Evolutionary conservation across 2,329 filamentous ascomycete species (phyloP), one percentile per base, ranked within the genome.

Genomic region (Cladobotryum protrusum): DNA sequence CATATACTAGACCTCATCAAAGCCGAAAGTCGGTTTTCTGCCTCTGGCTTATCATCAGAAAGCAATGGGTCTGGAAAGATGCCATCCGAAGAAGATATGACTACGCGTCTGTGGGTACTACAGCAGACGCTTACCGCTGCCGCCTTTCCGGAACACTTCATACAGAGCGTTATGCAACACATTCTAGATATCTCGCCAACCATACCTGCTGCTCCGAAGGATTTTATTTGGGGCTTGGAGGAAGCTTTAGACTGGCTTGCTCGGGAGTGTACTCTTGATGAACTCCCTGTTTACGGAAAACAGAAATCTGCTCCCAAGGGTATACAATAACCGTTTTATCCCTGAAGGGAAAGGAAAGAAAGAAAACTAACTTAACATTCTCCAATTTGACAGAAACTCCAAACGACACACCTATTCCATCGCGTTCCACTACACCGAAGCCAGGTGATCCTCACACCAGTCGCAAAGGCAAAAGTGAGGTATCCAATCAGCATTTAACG

Each of bases 231-330:
- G 87, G 90, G 91, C 9, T 71, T 97, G 34, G 86, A 95, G 54
- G 91, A 96, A 67, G 83, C 87, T 20, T 67, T 99, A 17, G 89
- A 96, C 59, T 96, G 90, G 89, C 77, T 97, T 48, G 88, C 89
- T n/a, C 74, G 88, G 56, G 81, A 93, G 63, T 88, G 85, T 59
- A 71, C 77, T 13, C 71, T 76, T 54, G 78, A 83, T 1, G 85
- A 91, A 58, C 74, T 92, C 34, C 86, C 86, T 5, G 76, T 82
- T 43, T 95, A 93, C 64, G 82, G 86, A 36, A 57, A 59, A 54
- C 57, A 61, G 13, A 74, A 68, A 32, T 59, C 64, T 5, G 54
- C 59, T 1, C 42, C 59, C 2, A 78, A 72, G 63, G 70, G 70
- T 67, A 59, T 46, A 9, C 18, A 11, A 35, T 14, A n/a, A 32